phyloP scores from a whole-genome alignment of 2,329 filamentous ascomycete genomes.

The Trichoderma sp. region DNA sequence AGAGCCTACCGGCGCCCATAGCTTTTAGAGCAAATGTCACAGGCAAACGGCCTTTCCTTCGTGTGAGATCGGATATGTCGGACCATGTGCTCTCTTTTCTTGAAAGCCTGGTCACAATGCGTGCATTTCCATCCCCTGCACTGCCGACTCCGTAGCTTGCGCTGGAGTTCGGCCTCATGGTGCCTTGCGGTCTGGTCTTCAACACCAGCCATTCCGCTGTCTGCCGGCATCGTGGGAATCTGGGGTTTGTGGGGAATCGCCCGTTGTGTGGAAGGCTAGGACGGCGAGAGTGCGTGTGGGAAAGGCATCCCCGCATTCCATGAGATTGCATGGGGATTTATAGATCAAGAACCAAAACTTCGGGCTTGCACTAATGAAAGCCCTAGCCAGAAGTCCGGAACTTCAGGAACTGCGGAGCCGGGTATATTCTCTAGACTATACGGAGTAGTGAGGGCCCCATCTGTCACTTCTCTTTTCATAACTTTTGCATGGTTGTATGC shows the following conservation, averaged over 20 bases:
- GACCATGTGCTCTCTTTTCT: slow-evolving; percentile 21
- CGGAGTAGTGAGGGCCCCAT: neutral
- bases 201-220: neutral
- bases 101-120: slow-evolving; percentile 9
- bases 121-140: neutral
- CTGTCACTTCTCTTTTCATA: neutral
- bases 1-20: slow-evolving; percentile 3
- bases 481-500: neutral
- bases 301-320: neutral
- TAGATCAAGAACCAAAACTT: neutral
- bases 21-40: slow-evolving; percentile 18
- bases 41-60: slow-evolving; percentile 22
- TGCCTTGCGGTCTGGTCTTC: neutral
- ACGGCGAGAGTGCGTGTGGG: neutral
- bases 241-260: neutral
- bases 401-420: neutral
- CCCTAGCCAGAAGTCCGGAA: neutral
- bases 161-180: neutral
- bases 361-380: neutral
- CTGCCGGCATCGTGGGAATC: neutral
- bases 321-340: neutral
- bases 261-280: neutral
- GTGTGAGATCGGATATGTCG: slow-evolving; percentile 23
- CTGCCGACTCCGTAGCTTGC: neutral
- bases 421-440: neutral